These are phyloP conservation scores for Camillea tinctor DNA, from an alignment of 2,329 filamentous ascomycete species.

Conservation along the genomic window DNA sequence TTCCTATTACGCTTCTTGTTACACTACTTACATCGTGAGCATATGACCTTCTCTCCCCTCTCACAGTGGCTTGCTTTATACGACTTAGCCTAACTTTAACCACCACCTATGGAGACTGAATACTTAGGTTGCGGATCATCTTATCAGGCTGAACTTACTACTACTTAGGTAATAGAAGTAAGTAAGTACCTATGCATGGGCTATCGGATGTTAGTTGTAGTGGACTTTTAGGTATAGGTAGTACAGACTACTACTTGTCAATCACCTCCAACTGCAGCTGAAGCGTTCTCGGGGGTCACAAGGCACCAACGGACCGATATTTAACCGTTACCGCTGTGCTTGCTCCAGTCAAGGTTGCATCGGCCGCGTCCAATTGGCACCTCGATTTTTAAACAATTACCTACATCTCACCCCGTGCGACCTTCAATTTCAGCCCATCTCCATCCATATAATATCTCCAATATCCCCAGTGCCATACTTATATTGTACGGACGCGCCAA, in stretches of 20 bases:
- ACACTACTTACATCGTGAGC: slow-evolving; percentile 1
- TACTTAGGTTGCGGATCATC: neutral
- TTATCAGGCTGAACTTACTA: too few species aligned
- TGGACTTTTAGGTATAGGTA: too few species aligned
- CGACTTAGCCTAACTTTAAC: neutral
- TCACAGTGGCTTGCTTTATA: neutral
- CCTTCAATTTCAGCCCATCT: slow-evolving; percentile 22
- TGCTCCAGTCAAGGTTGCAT: too few species aligned
- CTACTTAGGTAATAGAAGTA: too few species aligned
- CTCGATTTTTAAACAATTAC: slow-evolving; percentile 12
- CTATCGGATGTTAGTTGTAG: too few species aligned
- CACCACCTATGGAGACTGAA: neutral
- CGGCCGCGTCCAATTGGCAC: slow-evolving; percentile 7
- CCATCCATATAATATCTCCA: slow-evolving; percentile 9
- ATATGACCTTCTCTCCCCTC: neutral
- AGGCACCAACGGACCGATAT: slow-evolving; percentile 18
- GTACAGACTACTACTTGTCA: neutral
- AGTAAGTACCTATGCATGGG: too few species aligned
- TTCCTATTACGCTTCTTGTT: too few species aligned
- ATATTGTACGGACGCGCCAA: neutral
- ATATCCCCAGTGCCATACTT: neutral
- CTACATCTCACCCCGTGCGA: slow-evolving; percentile 22
- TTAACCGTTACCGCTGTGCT: slow-evolving; percentile 17
- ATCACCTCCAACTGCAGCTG: neutral
- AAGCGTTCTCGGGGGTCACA: neutral